Base-by-base conservation (phyloP, 768 basidiomycete genomes). In the Solioccasus polychromus region DNA sequence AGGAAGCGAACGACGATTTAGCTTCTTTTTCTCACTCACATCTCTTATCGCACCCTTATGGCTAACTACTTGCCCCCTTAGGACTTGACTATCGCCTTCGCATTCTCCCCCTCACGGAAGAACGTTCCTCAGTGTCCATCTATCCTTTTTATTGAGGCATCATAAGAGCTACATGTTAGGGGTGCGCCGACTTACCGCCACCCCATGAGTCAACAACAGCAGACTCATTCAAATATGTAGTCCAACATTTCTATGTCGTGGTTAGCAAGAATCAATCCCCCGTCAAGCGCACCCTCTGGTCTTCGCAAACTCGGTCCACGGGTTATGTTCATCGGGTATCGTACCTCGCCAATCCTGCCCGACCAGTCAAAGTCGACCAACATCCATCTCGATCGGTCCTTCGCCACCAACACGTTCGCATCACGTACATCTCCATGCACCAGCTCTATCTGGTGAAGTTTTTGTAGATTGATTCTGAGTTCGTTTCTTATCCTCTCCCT, bases 311-410 rank as follows among this genome's bases (percentile, higher is more conserved):
- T 19, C 5, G 1, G 8, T 19, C 31, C 28, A 29, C 14, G 31
- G 25, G 44, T 49, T 25, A 56, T 41, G 25, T 37, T 32, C 38
- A 38, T 32, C 3, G 66, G 61, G 51, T 64, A 67, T 48, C 52
- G 39, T 37, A 45, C 49, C 31, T 57, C 32, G 3, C 45, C 54
- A 35, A 53, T 49, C 39, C 47, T 43, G 9, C 56, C 66, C 23
- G 54, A 43, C 62, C 63, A 66, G 47, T 66, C 60, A 45, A 66
- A 64, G 47, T 64, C 60, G 19, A 61, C 34, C 12, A 34, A 35
- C 43, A 14, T 44, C 42, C 42, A 44, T 29, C 8, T 20, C 14
- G 2, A n/a, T 11, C 3, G 30, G 8, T n/a, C 23, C 24, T 19
- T 37, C 34, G 8, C 18, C 6, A 52, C 18, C 23, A 63, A 17